Evolutionary conservation across 2,329 filamentous ascomycete species (phyloP).

Genomic region (Sphaerulina musiva): DNA sequence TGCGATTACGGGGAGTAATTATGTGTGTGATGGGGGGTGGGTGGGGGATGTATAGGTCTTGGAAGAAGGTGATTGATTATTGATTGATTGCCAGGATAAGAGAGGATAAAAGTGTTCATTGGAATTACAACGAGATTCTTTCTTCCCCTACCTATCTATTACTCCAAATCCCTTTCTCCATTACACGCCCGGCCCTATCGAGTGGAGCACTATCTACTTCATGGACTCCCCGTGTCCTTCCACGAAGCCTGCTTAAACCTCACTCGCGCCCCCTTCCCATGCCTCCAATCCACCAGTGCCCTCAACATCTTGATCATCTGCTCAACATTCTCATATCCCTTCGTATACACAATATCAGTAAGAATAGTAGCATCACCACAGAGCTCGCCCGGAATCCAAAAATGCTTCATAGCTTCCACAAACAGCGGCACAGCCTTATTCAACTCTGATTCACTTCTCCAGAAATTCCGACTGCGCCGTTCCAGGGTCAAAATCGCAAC

Average conservation of each 20-base stretch:
- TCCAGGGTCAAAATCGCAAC: not conserved
- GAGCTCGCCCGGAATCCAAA: not conserved
- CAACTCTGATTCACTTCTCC: not conserved
- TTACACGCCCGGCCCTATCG: no score
- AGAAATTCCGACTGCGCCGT: not conserved
- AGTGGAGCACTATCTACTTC: no score
- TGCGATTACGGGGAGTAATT: slow-evolving; percentile 29
- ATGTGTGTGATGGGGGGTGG: slow-evolving; percentile 32
- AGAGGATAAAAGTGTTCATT: no score
- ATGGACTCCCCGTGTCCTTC: no score
- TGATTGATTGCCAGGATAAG: no score
- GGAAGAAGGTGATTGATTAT: no score
- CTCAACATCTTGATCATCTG: slow-evolving; percentile 12
- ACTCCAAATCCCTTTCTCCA: no score
- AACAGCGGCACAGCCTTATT: not conserved
- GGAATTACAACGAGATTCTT: no score
- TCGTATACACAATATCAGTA: slow-evolving; percentile 4
- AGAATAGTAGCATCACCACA: slow-evolving; percentile 2
- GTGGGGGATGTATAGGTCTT: slow-evolving; percentile 20
- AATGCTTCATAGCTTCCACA: not conserved
- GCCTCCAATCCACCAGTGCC: slow-evolving; percentile 5
- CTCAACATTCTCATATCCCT: not conserved
- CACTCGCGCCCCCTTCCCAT: slow-evolving; percentile 1
- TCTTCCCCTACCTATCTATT: no score
- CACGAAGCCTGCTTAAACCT: not conserved